Base-by-base conservation (phyloP, 148 eudicot species). In the Suaeda aralocaspica region DNA sequence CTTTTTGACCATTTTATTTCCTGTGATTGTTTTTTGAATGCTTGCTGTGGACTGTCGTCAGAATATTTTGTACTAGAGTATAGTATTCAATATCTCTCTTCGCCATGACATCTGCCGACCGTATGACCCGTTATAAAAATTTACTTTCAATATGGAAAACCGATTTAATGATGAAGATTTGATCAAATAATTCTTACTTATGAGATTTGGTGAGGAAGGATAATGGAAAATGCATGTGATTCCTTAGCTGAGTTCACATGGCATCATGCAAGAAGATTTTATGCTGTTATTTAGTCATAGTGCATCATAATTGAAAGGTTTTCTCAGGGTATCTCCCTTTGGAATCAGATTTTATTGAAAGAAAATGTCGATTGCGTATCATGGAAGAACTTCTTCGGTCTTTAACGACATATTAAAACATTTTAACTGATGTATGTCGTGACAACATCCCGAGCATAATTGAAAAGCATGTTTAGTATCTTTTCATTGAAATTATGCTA, bases 221-320 rank as follows among this genome's bases (percentile, higher is more conserved):
- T 46, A 26, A 44, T 72, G n/a, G 76, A 45, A 59, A 60, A 18
- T 36, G 68, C 84, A 84, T 82, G 84, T 80, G 87, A 59, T 55
- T 67, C 7, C 57, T 73, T 78, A 67, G 64, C 55, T 56, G 52
- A 41, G 74, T 80, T 84, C 90, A 83, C 86, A 87, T 83, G 86
- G 73, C 79, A 70, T 74, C 82, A 77, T 73, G 76, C 62, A 69
- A 48, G 56, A 72, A 78, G 74, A 82, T 79, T 74, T 62, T 36
- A 62, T 80, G 72, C 63, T 64, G 62, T 70, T 70, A 78, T 49
- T 45, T 70, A 26, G 53, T 71, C 74, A 59, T 76, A 56, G 39
- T 76, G 49, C 26, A 68, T 52, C 45, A 49, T 67, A 59, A 25
- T 76, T 57, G 33, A 45, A 24, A 48, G 42, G 60, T 28, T 69